Base-by-base conservation (phyloP, 2,329 filamentous ascomycete species). In the Penicillium occitanis region DNA sequence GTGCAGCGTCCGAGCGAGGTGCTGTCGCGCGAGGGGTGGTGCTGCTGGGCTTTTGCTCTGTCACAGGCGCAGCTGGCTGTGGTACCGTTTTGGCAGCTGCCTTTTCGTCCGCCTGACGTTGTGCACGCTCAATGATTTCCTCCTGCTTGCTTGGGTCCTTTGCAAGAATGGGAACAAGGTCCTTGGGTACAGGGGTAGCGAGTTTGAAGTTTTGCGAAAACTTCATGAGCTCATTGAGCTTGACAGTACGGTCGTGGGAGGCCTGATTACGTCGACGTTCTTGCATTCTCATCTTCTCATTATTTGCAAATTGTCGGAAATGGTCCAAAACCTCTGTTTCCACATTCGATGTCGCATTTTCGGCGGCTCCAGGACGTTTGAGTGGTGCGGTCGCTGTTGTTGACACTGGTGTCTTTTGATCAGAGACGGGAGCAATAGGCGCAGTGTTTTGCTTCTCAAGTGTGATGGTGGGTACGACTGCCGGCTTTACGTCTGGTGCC, bases 101-200 rank as follows among this genome's bases (percentile, higher is more conserved):
- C 69, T 86, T 81, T 53, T 84, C 80, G 65, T 92, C 88, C 2
- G 88, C 89, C 70, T 94, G 90, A 73, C 88, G 87, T 68, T 91
- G 88, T 1, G 92, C 92, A 78, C 93, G 96, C 72, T 93, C 90
- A 73, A 97, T 90, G 69, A 99, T 98, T 74, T 93, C 88, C 73
- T 93, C 89, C 79, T 98, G 95, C 81, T 97, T 99, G 55, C 83
- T 86, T n/a, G 93, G 93, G 75, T 99, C 95, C 77, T 98, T 99
- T 66, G 95, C 94, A 68, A 99, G 90, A 70, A 99, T 99, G 1
- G 92, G 90, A 33, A 99, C 93, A 42, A 99, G 81, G 77, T 99
- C 95, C 61, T 87, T 89, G 1, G 95, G 95, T 11, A 99, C 93
- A 5, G 93, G 93, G 2, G 94, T 97, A 60, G 91, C 90, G 19